These are phyloP conservation scores for Boeremia lycopersici DNA, from an alignment of 2,329 filamentous ascomycete species.

Conservation along the genomic window DNA sequence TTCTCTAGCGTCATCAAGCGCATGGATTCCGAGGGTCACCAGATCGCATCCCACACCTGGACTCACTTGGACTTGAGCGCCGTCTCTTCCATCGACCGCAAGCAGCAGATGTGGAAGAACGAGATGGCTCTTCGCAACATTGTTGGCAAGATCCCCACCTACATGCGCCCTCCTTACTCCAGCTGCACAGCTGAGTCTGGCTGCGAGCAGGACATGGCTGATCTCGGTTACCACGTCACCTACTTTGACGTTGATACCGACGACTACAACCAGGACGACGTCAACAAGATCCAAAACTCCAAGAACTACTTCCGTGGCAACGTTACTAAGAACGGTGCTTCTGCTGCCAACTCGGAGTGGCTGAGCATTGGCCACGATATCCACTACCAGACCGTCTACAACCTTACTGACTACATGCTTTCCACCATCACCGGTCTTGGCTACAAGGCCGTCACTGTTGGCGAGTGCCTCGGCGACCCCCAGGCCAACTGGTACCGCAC, in stretches of 20 bases:
- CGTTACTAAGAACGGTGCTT: constrained; percentile 43
- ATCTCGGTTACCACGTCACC: constrained; percentile 64
- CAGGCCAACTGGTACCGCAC: constrained; percentile 56
- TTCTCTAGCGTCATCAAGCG: constrained; percentile 61
- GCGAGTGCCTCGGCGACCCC: constrained; percentile 55
- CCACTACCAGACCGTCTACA: constrained; percentile 53
- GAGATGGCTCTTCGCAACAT: constrained; percentile 63
- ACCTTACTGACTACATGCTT: constrained; percentile 54
- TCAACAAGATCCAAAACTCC: constrained; percentile 57
- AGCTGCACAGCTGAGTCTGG: constrained; percentile 52
- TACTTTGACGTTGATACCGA: constrained; percentile 67
- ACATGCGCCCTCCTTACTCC: constrained; percentile 58
- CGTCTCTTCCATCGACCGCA: constrained; percentile 52
- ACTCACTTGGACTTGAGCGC: constrained; percentile 57
- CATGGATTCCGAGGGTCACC: constrained; percentile 62
- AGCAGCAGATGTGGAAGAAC: constrained; percentile 59
- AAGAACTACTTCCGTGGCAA: constrained; percentile 59
- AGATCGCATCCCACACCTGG: constrained; percentile 66
- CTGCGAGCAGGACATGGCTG: constrained; percentile 49
- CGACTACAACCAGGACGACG: constrained; percentile 63
- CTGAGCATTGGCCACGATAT: constrained; percentile 62
- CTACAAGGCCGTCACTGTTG: constrained; percentile 55
- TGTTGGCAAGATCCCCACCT: constrained; percentile 61
- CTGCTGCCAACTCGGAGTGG: constrained; percentile 45
- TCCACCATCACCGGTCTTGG: constrained; percentile 46